A percentile compares a stretch with the other conserved stretches of the same genome.
Evolutionary conservation across 2,329 filamentous ascomycete genomes (phyloP).

Genomic region (Teratosphaeria epicoccoides): DNA sequence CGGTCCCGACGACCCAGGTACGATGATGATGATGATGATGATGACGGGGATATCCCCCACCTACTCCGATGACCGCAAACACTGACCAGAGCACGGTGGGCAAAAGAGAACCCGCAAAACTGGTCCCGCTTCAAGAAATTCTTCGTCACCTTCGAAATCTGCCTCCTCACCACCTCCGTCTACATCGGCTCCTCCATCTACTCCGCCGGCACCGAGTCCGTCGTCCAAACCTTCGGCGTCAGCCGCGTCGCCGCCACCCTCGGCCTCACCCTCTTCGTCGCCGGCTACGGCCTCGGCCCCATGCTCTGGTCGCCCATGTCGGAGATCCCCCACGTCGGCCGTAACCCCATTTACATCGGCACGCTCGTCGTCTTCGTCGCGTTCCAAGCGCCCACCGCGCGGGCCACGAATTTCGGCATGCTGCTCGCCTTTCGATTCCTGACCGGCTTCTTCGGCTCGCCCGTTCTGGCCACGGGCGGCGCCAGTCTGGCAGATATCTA

Average conservation of each 20-base stretch:
- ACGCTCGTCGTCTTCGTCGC: slow-evolving; percentile 41
- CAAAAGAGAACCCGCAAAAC: not conserved
- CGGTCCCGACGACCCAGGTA: slow-evolving; percentile 35
- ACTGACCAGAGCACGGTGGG: too few species aligned
- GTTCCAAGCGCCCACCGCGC: slow-evolving; percentile 38
- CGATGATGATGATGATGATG: too few species aligned
- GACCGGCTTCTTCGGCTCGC: slow-evolving; percentile 41
- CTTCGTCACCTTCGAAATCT: slow-evolving; percentile 37
- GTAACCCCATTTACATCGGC: slow-evolving; percentile 39
- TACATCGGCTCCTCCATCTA: slow-evolving; percentile 46
- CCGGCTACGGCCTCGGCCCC: slow-evolving; percentile 41
- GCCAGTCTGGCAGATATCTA: slow-evolving; percentile 37
- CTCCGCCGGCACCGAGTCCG: slow-evolving; percentile 31
- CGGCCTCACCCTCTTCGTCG: slow-evolving; percentile 41
- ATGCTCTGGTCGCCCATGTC: slow-evolving; percentile 37
- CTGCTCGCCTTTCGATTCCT: slow-evolving; percentile 44
- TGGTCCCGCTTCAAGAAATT: slow-evolving; percentile 28
- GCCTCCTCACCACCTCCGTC: slow-evolving; percentile 39
- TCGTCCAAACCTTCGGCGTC: slow-evolving; percentile 37
- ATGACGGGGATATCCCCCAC: too few species aligned
- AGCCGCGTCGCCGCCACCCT: slow-evolving; percentile 36
- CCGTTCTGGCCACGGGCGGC: slow-evolving; percentile 36
- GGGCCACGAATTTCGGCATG: slow-evolving; percentile 43
- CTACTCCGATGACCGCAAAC: too few species aligned
- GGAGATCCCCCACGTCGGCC: slow-evolving; percentile 41